Percentiles rank a stretch among this genome's conserved stretches.
Evolutionary conservation across 768 basidiomycete species (phyloP).

Genomic region (Saitozyma podzolica): DNA sequence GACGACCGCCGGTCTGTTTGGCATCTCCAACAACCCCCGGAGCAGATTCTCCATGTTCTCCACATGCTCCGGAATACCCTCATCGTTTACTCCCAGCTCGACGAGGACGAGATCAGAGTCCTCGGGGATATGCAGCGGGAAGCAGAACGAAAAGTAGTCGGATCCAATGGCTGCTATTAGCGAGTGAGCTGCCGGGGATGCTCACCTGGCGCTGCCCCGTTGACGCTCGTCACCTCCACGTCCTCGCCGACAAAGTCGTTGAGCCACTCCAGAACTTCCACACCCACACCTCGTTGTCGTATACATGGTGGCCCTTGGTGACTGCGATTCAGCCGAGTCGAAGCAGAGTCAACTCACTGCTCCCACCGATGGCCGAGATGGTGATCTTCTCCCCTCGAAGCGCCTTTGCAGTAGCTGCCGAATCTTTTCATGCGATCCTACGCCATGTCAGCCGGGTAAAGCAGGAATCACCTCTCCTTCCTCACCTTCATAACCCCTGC

Average conservation of each 20-base stretch:
- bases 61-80: constrained; percentile 45
- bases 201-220: constrained; percentile 50
- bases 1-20: constrained; percentile 47
- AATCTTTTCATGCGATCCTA: constrained; percentile 36
- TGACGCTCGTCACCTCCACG: constrained; percentile 28
- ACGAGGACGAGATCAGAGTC: constrained; percentile 49
- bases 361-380: constrained; percentile 44
- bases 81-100: constrained; percentile 52
- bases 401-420: constrained; percentile 30
- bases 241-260: constrained; percentile 27
- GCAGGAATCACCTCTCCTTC: neutral
- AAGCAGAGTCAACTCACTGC: constrained; percentile 27
- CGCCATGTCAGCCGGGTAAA: neutral
- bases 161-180: constrained; percentile 41
- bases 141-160: constrained; percentile 51
- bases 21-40: constrained; percentile 43
- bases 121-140: constrained; percentile 47
- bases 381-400: constrained; percentile 42
- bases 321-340: constrained; percentile 23
- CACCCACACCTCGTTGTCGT: constrained; percentile 42
- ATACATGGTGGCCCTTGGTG: constrained; percentile 47
- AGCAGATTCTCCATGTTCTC: constrained; percentile 53
- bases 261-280: constrained; percentile 46
- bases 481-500: constrained; percentile 46
- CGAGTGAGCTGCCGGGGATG: neutral